Conservation (phyloP, 192 early-diverging fungal genomes). For the Backusella tarrabulga region DNA sequence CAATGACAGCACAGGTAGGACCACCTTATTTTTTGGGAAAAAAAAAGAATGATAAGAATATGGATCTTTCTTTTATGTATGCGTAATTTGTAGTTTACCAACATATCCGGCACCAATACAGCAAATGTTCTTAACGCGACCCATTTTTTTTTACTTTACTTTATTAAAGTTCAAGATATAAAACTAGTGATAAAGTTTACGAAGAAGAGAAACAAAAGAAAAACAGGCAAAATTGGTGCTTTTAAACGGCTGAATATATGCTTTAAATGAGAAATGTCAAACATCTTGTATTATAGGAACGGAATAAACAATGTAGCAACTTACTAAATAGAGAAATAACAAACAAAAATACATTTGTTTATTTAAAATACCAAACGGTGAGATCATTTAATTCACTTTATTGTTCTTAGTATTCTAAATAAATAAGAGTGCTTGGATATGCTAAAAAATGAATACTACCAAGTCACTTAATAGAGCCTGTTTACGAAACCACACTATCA, state of each 20-base stretch:
- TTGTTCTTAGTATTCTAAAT: too few relatives aligned
- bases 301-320: background rate
- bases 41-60: background rate
- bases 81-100: conserved; percentile 48
- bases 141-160: background rate
- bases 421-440: too few relatives aligned
- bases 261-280: background rate
- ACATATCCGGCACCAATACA: conserved; percentile 97
- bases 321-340: background rate
- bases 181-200: background rate
- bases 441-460: too few relatives aligned
- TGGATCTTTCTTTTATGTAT: background rate
- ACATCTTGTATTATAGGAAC: background rate
- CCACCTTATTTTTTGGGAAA: conserved; percentile 56
- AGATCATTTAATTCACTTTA: too few relatives aligned
- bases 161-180: background rate
- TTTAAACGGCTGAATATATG: background rate
- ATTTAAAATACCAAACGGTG: background rate
- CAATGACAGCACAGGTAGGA: conserved; percentile 90
- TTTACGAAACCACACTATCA: too few relatives aligned
- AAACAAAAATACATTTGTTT: background rate
- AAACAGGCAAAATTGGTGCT: background rate
- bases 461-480: too few relatives aligned
- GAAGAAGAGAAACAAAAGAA: background rate
- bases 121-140: conserved; percentile 65